Conservation (phyloP, 768 basidiomycete species). For the Mycena crocata region DNA sequence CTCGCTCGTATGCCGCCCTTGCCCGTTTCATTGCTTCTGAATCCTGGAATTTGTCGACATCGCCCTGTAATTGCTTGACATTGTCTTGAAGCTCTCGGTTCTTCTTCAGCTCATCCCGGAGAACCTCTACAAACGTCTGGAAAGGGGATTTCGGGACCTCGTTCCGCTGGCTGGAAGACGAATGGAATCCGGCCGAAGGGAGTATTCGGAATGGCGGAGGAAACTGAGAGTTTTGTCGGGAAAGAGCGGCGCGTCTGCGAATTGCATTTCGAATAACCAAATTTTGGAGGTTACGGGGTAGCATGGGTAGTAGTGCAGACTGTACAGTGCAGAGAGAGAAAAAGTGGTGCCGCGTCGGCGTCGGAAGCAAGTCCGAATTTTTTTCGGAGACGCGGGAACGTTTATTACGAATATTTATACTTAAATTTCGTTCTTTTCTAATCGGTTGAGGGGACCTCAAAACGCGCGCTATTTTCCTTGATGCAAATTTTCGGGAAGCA, state of each 20-base stretch:
- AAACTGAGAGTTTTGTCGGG: slow-evolving; percentile 15
- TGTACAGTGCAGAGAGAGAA: no score
- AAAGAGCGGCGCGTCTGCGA: slow-evolving; percentile 28
- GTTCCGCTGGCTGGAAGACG: slow-evolving; percentile 68
- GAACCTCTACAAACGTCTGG: slow-evolving; percentile 94
- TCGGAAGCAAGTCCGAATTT: no score
- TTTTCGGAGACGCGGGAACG: no score
- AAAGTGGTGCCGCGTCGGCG: no score
- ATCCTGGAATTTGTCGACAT: slow-evolving; percentile 97
- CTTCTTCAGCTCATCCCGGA: slow-evolving; percentile 93
- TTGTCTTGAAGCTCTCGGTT: slow-evolving; percentile 96
- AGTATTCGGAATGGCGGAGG: slow-evolving; percentile 25
- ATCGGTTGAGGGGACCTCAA: no score
- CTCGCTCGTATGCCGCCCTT: slow-evolving; percentile 91
- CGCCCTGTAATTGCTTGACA: slow-evolving; percentile 96
- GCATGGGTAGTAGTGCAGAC: slow-evolving; percentile 44
- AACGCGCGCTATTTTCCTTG: no score
- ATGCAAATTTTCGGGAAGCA: no score
- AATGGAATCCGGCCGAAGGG: slow-evolving; percentile 66
- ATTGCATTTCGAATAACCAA: slow-evolving; percentile 41
- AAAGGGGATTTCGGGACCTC: slow-evolving; percentile 93
- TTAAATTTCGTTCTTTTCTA: no score
- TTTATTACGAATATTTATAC: no score
- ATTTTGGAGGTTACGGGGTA: slow-evolving; percentile 61
- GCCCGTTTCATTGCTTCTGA: slow-evolving; percentile 96